Percentiles rank a stretch among this genome's conserved stretches.
These are phyloP conservation scores for Torulaspora microellipsoides DNA, from an alignment of 805 yeast species.

Conservation along the genomic window DNA sequence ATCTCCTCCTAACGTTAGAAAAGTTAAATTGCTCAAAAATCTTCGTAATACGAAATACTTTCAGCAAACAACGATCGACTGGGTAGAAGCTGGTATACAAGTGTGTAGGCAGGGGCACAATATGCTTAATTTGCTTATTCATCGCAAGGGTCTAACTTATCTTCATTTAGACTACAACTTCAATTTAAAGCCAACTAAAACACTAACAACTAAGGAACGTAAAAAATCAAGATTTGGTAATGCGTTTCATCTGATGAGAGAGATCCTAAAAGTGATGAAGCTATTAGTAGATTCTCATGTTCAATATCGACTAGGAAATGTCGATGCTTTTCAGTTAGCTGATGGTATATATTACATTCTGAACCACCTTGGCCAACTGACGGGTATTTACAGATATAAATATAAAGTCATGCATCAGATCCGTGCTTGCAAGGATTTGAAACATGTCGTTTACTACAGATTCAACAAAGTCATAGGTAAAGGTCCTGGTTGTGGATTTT, in stretches of 20 bases:
- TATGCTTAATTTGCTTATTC: conserved; percentile 85
- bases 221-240: conserved; percentile 94
- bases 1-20: conserved; percentile 42
- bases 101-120: conserved; percentile 90
- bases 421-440: conserved; percentile 89
- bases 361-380: conserved; percentile 91
- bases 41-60: conserved; percentile 80
- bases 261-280: conserved; percentile 77
- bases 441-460: conserved; percentile 81
- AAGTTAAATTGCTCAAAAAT: conserved; percentile 56
- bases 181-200: conserved; percentile 92
- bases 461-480: conserved; percentile 87
- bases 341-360: conserved; percentile 89
- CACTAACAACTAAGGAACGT: conserved; percentile 92
- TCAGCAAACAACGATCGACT: conserved; percentile 87
- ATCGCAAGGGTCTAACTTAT: conserved; percentile 85
- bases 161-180: conserved; percentile 93
- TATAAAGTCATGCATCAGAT: conserved; percentile 98
- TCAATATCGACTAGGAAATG: conserved; percentile 82
- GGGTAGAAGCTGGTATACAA: conserved; percentile 98
- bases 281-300: conserved; percentile 90
- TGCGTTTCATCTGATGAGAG: conserved; percentile 91
- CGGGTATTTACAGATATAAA: conserved; percentile 95
- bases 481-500: conserved; percentile 98
- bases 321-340: conserved; percentile 90